A percentile compares a stretch with the other conserved stretches of the same genome.
phyloP scores from a whole-genome alignment of 768 basidiomycete species.

The Termitomyces titanicus region DNA sequence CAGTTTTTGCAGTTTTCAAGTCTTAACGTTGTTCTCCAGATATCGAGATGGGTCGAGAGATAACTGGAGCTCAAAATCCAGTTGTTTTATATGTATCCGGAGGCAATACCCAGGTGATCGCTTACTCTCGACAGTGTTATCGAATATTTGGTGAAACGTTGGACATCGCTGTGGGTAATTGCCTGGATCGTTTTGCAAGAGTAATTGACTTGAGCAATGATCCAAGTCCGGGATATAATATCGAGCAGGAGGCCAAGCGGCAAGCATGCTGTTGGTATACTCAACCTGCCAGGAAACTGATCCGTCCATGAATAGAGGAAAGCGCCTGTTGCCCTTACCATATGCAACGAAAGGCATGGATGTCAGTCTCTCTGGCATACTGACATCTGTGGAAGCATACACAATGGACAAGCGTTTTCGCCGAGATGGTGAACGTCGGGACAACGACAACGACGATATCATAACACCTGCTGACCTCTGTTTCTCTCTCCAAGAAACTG shows the following conservation, averaged over 20 bases:
- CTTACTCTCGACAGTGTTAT: conserved; percentile 96
- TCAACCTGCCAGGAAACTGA: neutral
- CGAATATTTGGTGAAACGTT: conserved; percentile 98
- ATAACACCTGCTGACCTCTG: conserved; percentile 97
- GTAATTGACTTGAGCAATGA: conserved; percentile 94
- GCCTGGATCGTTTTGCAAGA: conserved; percentile 93
- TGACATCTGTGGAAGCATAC: conserved; percentile 85
- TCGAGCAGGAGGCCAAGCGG: conserved; percentile 94
- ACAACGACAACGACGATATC: conserved; percentile 53
- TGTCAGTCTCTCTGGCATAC: conserved; percentile 89
- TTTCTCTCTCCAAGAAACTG: conserved; percentile 94
- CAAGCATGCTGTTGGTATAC: conserved; percentile 27
- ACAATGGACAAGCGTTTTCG: conserved; percentile 84
- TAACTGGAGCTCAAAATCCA: conserved; percentile 92
- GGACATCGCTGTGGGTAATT: conserved; percentile 99
- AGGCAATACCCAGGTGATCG: conserved; percentile 98
- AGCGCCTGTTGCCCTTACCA: conserved; percentile 76
- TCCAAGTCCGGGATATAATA: conserved; percentile 95
- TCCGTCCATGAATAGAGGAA: conserved; percentile 57
- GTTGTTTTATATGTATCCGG: conserved; percentile 98
- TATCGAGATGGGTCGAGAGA: conserved; percentile 97
- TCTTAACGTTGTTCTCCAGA: conserved; percentile 45
- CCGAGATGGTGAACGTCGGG: conserved; percentile 33
- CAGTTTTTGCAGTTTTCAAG: neutral
- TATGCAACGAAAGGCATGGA: conserved; percentile 99